Base-by-base conservation (phyloP, 257 asterid genomes). In the Echites panduratus region DNA sequence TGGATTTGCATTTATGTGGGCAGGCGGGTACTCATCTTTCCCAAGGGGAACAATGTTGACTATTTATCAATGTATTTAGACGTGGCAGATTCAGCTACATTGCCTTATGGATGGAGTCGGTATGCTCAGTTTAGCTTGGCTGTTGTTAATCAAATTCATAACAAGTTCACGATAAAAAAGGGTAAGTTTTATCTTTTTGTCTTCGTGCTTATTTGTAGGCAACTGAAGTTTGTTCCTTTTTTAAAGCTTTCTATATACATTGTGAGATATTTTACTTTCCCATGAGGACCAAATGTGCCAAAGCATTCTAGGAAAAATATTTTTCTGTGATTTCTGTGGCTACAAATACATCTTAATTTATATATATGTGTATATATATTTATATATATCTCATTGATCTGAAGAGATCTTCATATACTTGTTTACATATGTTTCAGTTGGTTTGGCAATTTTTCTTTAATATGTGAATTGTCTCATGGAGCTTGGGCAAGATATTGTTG, bases 1-100 rank as follows among this genome's bases (percentile, higher is more conserved):
- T 75, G 59, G 52, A 53, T 74, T 64, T 74, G 67, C 76, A 66
- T 78, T 72, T 70, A 29, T 78, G 76, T 85, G 80, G 72, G 77
- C 90, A 95, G 99, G 99, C 86, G 97, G 71, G 97, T 95, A 78
- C 96, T 92, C 62, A 90, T 92, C 72, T 95, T 92, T 80, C 98
- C 97, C 0, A 91, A 89, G 81, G 98, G 98, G 66, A 91, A 91
- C 83, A 93, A 93, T 78, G 96, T 89, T 80, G 97, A 91, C 58
- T 85, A 76, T 82, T 75, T 94, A 81, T 94, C 99, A 5, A 89
- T 91, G 96, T 91, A 91, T 78, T 81, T 94, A 76, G 97, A 91
- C 65, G 98, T 89, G 82, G 96, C 97, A 71, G 97, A 94, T 79
- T 85, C 97, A 70, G 64, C 87, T 76, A 41, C 80, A 59, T 86